Evolutionary conservation across 495 filamentous ascomycete species (phyloP), one percentile per base, ranked within the genome.

Genomic region (Aspergillus biplanus): DNA sequence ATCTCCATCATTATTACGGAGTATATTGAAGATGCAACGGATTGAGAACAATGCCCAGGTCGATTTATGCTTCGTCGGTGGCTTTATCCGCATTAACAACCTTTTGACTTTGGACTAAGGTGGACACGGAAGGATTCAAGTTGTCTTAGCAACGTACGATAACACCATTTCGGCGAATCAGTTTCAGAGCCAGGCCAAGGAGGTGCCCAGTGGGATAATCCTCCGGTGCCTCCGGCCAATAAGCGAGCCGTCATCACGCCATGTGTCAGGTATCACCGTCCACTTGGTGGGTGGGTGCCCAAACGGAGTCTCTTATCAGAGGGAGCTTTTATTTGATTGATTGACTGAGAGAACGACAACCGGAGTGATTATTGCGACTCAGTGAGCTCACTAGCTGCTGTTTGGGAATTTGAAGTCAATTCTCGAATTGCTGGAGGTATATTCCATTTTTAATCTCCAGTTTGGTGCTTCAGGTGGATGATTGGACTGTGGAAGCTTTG

Each of bases 1-100:
- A 61, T 61, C 16, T 61, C 59, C 59, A 61, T 61, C 39, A 21
- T 39, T 27, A 11, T 44, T 44, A n/a, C 37, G 47, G n/a, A 49
- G n/a, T n/a, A 27, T 27, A 27, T 27, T 27, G 2, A 2, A 27
- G 21, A 27, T 27, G 21, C 21, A 27, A 27, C 21, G 21, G 21
- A 1, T 27, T 27, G 21, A 27, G 1, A 27, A 27, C 21, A 27
- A 27, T 44, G 39, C 2, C 16, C 6, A 18, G 21, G 18, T 7
- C 47, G n/a, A 8, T 5, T 49, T 16, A 49, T 18, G 15, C 16
- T 8, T 27, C 47, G 11, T 50, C 16, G 9, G n/a, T 12, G 47
- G 47, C 47, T 50, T 50, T 50, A 50, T 50, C 47, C n/a, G 47
- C 47, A 50, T 50, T 50, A 49, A 27, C 47, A 49, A 49, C 39